phyloP scores from a whole-genome alignment of 148 eudicot species.

The Oxyria digyna region DNA sequence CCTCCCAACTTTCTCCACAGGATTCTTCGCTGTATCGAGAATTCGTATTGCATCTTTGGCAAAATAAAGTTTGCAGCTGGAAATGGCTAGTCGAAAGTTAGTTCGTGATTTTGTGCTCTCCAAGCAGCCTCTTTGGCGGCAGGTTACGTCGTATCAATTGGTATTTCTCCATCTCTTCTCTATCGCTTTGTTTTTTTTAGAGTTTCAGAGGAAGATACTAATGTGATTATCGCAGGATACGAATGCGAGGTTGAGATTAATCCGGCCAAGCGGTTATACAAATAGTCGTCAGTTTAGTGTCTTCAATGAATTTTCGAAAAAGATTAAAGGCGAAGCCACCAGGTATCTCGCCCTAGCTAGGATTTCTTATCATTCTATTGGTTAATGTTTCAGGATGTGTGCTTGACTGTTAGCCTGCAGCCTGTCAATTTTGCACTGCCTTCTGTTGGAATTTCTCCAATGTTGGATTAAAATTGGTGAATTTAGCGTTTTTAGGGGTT shows the following conservation, averaged over 20 bases:
- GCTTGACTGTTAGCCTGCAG: neutral
- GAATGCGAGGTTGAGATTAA: conserved; percentile 27
- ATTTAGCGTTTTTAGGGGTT: neutral
- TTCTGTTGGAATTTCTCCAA: neutral
- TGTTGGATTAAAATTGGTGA: neutral
- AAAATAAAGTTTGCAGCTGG: neutral
- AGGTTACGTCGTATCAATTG: conserved; percentile 17
- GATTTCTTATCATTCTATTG: neutral
- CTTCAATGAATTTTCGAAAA: conserved; percentile 71
- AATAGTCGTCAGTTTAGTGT: conserved; percentile 62
- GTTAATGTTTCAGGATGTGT: neutral
- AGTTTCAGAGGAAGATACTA: neutral
- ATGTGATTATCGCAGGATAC: conserved; percentile 11
- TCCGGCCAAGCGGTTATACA: conserved; percentile 19
- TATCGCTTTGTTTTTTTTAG: conserved; percentile 4
- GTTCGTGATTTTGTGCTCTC: conserved; percentile 27
- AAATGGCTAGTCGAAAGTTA: conserved; percentile 34
- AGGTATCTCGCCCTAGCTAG: neutral
- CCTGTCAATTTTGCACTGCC: neutral
- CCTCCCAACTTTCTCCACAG: conserved; percentile 1
- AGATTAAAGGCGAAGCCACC: conserved; percentile 66
- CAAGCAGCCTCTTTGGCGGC: conserved; percentile 14
- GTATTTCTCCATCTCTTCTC: conserved; percentile 7
- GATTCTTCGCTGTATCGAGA: neutral
- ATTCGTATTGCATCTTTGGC: neutral